Evolutionary conservation across 2,329 filamentous ascomycete species (phyloP).

Genomic region (Didymella lethalis): DNA sequence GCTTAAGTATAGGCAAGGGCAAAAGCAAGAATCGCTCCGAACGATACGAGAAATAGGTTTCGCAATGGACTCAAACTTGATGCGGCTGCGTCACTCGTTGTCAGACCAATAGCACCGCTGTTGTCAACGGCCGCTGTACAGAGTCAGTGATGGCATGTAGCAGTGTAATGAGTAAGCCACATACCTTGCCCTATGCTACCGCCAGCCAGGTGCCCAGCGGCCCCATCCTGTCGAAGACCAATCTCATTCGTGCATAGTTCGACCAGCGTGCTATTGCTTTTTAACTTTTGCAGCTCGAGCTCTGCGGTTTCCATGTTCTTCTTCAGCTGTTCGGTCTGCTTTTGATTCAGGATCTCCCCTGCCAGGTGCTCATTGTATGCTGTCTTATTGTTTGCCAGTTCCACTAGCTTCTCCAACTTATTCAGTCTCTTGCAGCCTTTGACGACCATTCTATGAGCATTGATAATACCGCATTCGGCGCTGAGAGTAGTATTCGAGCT

Average conservation of each 20-base stretch:
- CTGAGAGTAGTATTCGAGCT: conserved; percentile 37
- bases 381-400: conserved; percentile 35
- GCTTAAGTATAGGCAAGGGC: not conserved
- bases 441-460: conserved; percentile 32
- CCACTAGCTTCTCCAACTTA: conserved; percentile 29
- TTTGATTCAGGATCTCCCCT: conserved; percentile 32
- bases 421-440: conserved; percentile 33
- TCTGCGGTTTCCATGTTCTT: conserved; percentile 38
- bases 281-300: conserved; percentile 34
- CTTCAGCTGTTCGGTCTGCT: conserved; percentile 31
- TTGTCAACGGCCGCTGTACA: conserved; percentile 19
- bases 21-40: not conserved
- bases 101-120: conserved; percentile 23
- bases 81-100: conserved; percentile 7
- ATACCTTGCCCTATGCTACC: conserved; percentile 19
- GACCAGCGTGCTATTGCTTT: conserved; percentile 38
- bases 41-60: not conserved
- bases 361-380: conserved; percentile 24
- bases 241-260: conserved; percentile 25
- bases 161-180: not conserved
- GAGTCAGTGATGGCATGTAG: conserved; percentile 3
- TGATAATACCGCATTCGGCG: conserved; percentile 31
- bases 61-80: not conserved
- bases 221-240: conserved; percentile 10
- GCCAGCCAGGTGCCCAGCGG: conserved; percentile 13